Base-by-base conservation (phyloP, 306 rosid genomes). In the Casuarina cunninghamiana region DNA sequence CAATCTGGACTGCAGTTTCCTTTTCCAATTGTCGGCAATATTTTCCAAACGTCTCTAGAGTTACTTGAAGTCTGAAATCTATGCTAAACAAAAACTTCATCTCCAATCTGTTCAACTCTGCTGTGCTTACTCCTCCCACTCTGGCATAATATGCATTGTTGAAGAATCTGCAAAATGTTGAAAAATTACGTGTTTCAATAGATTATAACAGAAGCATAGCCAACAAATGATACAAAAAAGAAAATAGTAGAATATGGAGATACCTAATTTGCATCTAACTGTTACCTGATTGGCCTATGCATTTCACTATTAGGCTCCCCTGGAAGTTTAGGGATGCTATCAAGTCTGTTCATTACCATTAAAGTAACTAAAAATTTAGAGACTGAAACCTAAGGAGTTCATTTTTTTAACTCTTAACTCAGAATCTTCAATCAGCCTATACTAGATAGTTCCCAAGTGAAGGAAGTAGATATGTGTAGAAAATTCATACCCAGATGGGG, bases 71-170 rank as follows among this genome's bases (percentile, higher is more conserved):
- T 44, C 97, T 90, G 85, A 92, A 91, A 85, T 93, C 97, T 80
- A 95, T 88, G 37, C 88, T 81, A 58, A 92, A 95, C 82, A 95
- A 85, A 78, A 95, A 91, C 80, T 84, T 89, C 90, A 91, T 88
- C 85, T 95, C 99, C 93, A 95, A 71, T 79, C 87, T 88, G 90
- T 95, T 95, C 74, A 95, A 72, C 83, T 95, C 99, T 3, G 65
- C 77, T 0, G 96, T 95, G 90, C 89, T 89, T 61, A 95, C 86
- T 79, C 97, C 99, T 68, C 99, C 99, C 53, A 93, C 99, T 87
- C 78, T 95, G 32, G 99, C 99, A 77, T 93, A 95, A 86, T 95
- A 95, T 12, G 98, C 98, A 78, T 93, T 95, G 87, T 93, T 91
- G 81, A 86, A 95, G 88, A 93, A 91, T 74, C 99, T 95, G 91